Evolutionary conservation across 106 monocot genomes (phyloP).

Genomic region (Acanthochlamys bracteata): DNA sequence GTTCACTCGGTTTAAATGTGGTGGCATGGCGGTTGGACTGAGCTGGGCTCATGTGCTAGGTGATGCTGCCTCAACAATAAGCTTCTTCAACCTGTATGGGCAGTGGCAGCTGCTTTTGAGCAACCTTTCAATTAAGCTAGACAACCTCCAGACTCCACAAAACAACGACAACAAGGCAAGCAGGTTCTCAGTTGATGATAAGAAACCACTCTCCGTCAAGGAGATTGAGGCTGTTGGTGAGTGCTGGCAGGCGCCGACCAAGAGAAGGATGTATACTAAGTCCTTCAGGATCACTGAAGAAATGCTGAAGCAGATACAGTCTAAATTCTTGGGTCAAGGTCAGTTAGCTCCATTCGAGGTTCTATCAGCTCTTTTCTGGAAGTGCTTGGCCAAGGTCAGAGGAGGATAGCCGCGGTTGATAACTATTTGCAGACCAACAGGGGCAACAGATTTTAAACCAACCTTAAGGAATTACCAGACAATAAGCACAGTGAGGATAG

Average conservation of each 20-base stretch:
- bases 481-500: conserved; percentile 21
- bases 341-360: conserved; percentile 30
- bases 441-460: conserved; percentile 2
- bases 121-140: conserved; percentile 5
- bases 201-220: conserved; percentile 33
- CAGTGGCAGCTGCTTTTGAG: conserved; percentile 26
- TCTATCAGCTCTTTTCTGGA: conserved; percentile 62
- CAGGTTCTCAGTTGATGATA: not conserved
- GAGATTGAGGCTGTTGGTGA: conserved; percentile 35
- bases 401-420: conserved; percentile 34
- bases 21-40: conserved; percentile 67
- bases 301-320: conserved; percentile 26
- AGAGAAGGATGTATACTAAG: conserved; percentile 34
- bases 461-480: conserved; percentile 33
- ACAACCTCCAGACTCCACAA: not conserved
- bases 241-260: conserved; percentile 40
- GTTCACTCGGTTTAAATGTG: conserved; percentile 77
- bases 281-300: conserved; percentile 38
- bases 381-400: conserved; percentile 43
- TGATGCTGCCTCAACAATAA: conserved; percentile 44
- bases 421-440: conserved; percentile 40
- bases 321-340: not conserved
- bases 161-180: not conserved
- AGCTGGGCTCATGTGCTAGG: conserved; percentile 86
- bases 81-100: conserved; percentile 47